Evolutionary conservation across 805 yeast species (phyloP), one percentile per base, ranked within the genome.

Genomic region (Cyberlindnera veronae): DNA sequence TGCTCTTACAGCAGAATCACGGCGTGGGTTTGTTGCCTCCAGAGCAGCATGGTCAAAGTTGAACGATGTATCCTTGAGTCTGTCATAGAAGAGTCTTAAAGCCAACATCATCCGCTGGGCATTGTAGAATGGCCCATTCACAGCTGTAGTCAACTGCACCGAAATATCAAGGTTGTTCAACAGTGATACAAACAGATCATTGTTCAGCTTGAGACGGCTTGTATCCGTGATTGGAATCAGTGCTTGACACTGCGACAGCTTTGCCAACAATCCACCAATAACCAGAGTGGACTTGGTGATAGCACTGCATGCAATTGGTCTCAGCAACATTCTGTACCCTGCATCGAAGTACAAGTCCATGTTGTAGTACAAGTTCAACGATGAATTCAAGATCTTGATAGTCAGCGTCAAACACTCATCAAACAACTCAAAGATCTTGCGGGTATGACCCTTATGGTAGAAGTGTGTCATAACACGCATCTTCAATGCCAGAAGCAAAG

Each of bases 281-380:
- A 48, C 38, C 15, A 54, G 16, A 6, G 45, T 23, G 3, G 55
- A 38, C 27, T 39, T 52, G 1, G 38, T 32, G 2, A 50, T 27
- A 1, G 54, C 45, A 16, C 13, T 30, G n/a, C 36, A 39, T 0
- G 53, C 46, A 6, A 39, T 12, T 16, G 80, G 77, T 39, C 67
- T 73, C 23, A 76, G 36, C 9, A 68, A 51, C 34, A 65, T 57
- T 32, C 66, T 73, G 3, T 69, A 64, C 0, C 71, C 68, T 3
- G 37, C 21, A 2, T 54, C 49, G 2, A 75, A 73, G 48, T 67
- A 65, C 1, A 47, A 30, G 2, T 53, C 45, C 41, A 64, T 58
- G 36, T 64, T 61, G 26, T 48, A 49, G 17, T 67, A 51, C 21
- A 72, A 41, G 19, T 62, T 60, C 41, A 55, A 43, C 27, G 61